These are phyloP conservation scores for Mimosa bimucronata DNA, from an alignment of 306 rosid genomes.

Conservation along the genomic window DNA sequence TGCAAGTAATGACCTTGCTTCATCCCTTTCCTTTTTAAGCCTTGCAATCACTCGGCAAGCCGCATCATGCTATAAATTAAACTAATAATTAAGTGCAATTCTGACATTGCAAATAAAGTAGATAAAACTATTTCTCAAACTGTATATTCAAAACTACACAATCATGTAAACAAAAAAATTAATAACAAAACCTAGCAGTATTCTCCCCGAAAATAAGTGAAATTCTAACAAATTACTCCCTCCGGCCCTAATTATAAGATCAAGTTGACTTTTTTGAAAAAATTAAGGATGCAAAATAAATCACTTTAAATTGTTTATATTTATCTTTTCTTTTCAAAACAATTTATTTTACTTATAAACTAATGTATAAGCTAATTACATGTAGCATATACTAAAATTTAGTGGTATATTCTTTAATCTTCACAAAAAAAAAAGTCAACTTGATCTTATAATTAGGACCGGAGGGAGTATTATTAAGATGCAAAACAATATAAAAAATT, in stretches of 20 bases:
- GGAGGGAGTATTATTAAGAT: not conserved
- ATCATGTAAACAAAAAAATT: not conserved
- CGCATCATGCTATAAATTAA: slow-evolving; percentile 24
- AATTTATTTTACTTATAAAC: too few species aligned
- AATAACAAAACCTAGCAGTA: not conserved
- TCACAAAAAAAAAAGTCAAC: too few species aligned
- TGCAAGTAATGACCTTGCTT: slow-evolving; percentile 18
- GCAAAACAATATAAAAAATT: not conserved
- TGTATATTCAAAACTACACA: not conserved
- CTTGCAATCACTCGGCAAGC: slow-evolving; percentile 29
- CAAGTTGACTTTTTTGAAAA: too few species aligned
- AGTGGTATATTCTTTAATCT: too few species aligned
- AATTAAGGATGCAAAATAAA: too few species aligned
- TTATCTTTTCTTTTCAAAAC: too few species aligned
- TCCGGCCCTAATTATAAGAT: too few species aligned
- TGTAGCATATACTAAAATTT: too few species aligned
- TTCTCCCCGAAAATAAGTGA: not conserved
- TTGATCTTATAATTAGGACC: too few species aligned
- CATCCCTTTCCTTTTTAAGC: slow-evolving; percentile 29
- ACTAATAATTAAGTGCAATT: slow-evolving; percentile 2
- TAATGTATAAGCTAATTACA: too few species aligned
- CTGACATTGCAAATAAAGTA: not conserved
- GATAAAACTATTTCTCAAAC: not conserved
- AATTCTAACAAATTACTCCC: too few species aligned
- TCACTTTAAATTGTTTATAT: too few species aligned